Conservation (phyloP, 495 filamentous ascomycete species). For the Tuber borchii region DNA sequence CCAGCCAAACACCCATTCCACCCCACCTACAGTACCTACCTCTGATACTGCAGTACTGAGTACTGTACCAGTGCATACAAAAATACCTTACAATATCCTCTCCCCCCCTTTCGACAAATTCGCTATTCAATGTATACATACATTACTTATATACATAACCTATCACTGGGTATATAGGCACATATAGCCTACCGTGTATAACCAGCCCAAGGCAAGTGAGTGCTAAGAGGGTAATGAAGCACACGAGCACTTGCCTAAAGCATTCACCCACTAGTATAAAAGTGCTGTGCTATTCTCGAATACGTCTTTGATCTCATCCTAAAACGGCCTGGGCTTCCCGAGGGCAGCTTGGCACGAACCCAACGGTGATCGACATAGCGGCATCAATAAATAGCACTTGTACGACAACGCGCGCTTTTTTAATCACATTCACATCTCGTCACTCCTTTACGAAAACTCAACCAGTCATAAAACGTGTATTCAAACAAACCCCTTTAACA, state of each 20-base stretch:
- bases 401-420: background rate
- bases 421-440: background rate
- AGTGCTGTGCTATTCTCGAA: background rate
- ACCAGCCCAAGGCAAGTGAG: background rate
- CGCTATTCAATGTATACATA: too few species aligned
- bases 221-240: background rate
- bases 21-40: too few species aligned
- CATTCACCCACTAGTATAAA: background rate
- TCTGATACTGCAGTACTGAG: too few species aligned
- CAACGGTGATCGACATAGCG: background rate
- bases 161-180: too few species aligned
- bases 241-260: background rate
- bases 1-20: too few species aligned
- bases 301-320: background rate
- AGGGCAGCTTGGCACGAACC: background rate
- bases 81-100: too few species aligned
- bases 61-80: too few species aligned
- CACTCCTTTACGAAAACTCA: background rate
- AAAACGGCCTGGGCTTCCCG: background rate
- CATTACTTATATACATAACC: too few species aligned
- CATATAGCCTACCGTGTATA: background rate
- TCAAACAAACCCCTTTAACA: constrained; percentile 2
- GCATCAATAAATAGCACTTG: background rate
- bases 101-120: too few species aligned
- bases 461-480: constrained; percentile 4